Base-by-base conservation (phyloP, 345 rosid genomes). In the Nasturtium officinale region DNA sequence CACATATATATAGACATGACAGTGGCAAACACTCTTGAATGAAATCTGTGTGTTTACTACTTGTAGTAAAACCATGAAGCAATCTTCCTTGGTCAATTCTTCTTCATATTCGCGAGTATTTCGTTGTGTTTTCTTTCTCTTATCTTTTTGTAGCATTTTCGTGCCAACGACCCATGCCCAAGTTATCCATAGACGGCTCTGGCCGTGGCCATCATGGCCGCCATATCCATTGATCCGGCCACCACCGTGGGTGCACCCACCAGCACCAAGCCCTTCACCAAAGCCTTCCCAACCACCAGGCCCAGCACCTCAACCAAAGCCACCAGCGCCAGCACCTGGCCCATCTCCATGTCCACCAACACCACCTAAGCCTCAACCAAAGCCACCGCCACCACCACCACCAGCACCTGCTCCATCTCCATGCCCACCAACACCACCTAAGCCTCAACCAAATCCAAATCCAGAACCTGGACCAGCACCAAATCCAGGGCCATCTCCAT, bases 121-220 rank as follows among this genome's bases (percentile, higher is more conserved):
- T 75, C 69, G 65, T 15, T 43, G 10, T 61, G 23, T 43, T 61
- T 61, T 69, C 50, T 32, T 52, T 61, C 16, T 75, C 18, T 53
- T 43, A 26, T 75, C 50, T 51, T 33, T 69, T 25, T 68, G 65
- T 45, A 69, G 51, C 55, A 67, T 45, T 57, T 69, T 42, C 35
- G 15, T 61, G 46, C 33, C 64, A 17, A 45, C 74, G 5, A 43
- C 74, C 30, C 45, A 75, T 68, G 79, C 79, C 3, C 74, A 61
- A 37, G 69, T 53, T 17, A 29, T 46, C 43, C 69, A 75, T 32
- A 60, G 79, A 45, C 62, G 75, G 59, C 69, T 69, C 42, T 76
- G 75, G 79, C 79, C 79, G 16, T 67, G 79, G 79, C 73, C 73
- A 18, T 8, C n/a, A 1, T 18, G 66, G 50, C 71, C 77, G 58